Evolutionary conservation across 805 yeast genomes (phyloP), one percentile per base, ranked within the genome.

Genomic region (Saccharomyces paradoxus): DNA sequence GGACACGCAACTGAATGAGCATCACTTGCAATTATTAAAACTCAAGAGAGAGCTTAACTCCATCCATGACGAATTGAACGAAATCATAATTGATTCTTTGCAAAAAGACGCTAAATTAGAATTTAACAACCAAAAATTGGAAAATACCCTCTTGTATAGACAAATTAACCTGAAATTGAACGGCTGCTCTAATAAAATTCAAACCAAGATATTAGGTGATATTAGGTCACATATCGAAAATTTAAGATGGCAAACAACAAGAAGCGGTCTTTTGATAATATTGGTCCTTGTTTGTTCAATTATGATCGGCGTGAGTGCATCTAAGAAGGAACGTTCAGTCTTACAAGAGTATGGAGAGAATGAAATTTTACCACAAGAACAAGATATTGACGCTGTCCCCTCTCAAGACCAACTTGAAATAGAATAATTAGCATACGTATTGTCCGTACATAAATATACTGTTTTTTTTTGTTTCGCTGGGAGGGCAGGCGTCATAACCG

Each of bases 191-290:
- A 90, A 89, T 71, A 84, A 89, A 60, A 91, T 92, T 56, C 81
- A 87, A 26, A 87, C 94, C 4, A 87, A 87, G 60, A 77, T 94
- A 60, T 82, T 84, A 57, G 83, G 94, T 32, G 94, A 88, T 7
- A 80, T 90, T 66, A 82, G 89, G 65, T 84, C 94, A 0, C 94
- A 89, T 54, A 87, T 89, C 55, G 99, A 92, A 71, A 82, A 84
- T 55, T 76, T 92, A 57, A 77, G 98, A 62, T 92, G 99, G 99
- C 89, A 89, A 64, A 82, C 92, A 48, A 90, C 97, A 1, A 77
- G 97, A 54, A 81, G 94, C 67, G 97, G 97, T 9, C 74, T 94
- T 32, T 75, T 87, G 48, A 88, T 94, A 1, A 84, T 90, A 32
- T 70, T 87, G 24, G 74, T 83, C 1, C 76, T 86, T 58, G 87